Evolutionary conservation across 202 grass and related monocot species (phyloP), one percentile per base, ranked within the genome.

Genomic region (Schoenoplectus tabernaemontani): DNA sequence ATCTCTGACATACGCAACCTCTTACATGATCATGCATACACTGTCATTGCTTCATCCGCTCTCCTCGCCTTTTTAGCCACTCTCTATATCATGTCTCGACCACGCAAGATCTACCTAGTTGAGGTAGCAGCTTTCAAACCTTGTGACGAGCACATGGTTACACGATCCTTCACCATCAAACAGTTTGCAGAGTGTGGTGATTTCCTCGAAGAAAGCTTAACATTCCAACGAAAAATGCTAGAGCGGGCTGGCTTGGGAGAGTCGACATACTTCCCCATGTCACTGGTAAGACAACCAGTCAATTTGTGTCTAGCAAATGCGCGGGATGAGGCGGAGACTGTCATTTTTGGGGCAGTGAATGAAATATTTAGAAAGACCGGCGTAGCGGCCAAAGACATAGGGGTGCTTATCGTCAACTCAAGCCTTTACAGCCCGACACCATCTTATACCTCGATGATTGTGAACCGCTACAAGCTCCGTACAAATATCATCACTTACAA

Each of bases 181-280:
- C 93, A 97, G 83, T 93, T 93, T 77, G 12, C 42, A 0, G 76
- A 54, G 26, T 88, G 85, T 22, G 87, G 90, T 0, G 19, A 34
- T 11, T 90, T 90, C 76, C 54, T 36, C 42, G 83, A 69, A 7
- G 83, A 88, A 82, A 88, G 85, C 73, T 69, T 97, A 85, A 83
- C 84, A 19, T 97, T 97, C 85, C 93, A 97, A 87, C 83, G 86
- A 67, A 84, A 83, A 87, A 93, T 97, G 83, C 76, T 97, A 58
- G 93, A 97, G 83, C 83, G 93, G 58, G 90, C 90, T 4, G 93
- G 93, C 4, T 80, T 97, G 12, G 93, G 93, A 0, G 93, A 97
- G 76, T 58, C 38, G 1, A 87, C 93, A 8, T 88, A 97, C 87
- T 91, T 97, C 68, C 93, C 93, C 9, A 77, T 81, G 60, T 97